Evolutionary conservation across 148 eudicot genomes (phyloP).

Genomic region (Fallopia convolvulus): DNA sequence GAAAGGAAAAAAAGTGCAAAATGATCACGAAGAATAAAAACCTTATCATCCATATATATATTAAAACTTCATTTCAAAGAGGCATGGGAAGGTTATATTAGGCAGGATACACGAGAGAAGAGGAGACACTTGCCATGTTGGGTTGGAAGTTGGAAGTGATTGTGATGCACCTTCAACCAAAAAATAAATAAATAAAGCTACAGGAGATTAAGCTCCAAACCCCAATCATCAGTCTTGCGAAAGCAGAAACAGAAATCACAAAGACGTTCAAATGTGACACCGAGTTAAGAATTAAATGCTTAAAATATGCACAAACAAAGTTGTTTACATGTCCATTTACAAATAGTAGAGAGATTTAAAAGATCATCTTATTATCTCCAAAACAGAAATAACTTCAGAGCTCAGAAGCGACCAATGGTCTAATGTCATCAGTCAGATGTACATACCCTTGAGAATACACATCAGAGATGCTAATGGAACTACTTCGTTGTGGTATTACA

Average conservation of each 20-base stretch:
- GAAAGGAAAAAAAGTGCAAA: neutral
- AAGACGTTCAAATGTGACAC: neutral
- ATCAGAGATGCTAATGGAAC: slow-evolving; percentile 44
- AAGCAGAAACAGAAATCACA: neutral
- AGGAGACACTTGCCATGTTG: neutral
- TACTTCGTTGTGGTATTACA: slow-evolving; percentile 32
- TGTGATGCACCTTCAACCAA: neutral
- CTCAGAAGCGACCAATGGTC: neutral
- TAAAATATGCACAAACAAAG: neutral
- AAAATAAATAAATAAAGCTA: neutral
- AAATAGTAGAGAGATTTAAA: neutral
- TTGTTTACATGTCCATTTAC: neutral
- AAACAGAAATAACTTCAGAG: neutral
- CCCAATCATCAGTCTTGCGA: neutral
- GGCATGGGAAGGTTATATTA: neutral
- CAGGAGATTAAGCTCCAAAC: neutral
- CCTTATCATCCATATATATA: neutral
- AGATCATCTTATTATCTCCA: neutral
- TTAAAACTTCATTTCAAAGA: neutral
- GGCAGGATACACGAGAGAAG: neutral
- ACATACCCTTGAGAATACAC: slow-evolving; percentile 78
- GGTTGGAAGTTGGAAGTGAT: neutral
- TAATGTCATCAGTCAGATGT: neutral
- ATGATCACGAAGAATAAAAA: neutral
- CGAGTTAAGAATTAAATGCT: neutral